Base-by-base conservation (phyloP, 2,329 filamentous ascomycete species). In the Xylaria arbuscula region DNA sequence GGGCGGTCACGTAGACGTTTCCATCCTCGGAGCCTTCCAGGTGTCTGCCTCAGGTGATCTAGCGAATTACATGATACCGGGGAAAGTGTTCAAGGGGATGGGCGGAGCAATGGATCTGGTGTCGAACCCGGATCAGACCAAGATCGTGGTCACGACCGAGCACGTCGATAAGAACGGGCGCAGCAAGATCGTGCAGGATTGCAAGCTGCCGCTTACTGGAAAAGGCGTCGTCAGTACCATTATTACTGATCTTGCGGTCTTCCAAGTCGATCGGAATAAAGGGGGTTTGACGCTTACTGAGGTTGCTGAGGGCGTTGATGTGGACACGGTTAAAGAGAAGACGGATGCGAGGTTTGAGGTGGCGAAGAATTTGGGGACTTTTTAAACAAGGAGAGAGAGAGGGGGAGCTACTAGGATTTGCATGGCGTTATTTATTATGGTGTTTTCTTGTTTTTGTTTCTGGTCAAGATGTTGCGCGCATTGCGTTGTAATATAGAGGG, bases 31-130 rank as follows among this genome's bases (percentile, higher is more conserved):
- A 3, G 91, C 93, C 1, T 88, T 95, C 72, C 92, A 97, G 82
- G 93, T 96, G 24, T 91, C 89, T 72, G 92, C 92, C 0, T 84
- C 87, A 2, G 93, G 93, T 32, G 93, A 97, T 77, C 81, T 97
- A 62, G 93, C 93, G 54, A 96, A 96, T 81, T 97, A 93, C 84
- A 96, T 96, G 91, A 92, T 97, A 70, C 93, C 93, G 0, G 93
- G 93, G 28, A 96, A 95, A 80, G 88, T 93, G 11, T 89, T 94
- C 81, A 96, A 96, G 85, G 93, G 93, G 19, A 96, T 97, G 90
- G 93, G 93, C 69, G 90, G 90, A 34, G 90, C 90, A 19, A 92
- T 92, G 90, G 90, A 92, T 77, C 81, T 92, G 8, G 89, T 92
- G 11, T 89, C 88, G 45, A 92, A 92, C 79, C 90, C 90, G 0